Evolutionary conservation across 2,329 filamentous ascomycete genomes (phyloP), one percentile per base, ranked within the genome.

Genomic region (Cephalotrichum gorgonifer): DNA sequence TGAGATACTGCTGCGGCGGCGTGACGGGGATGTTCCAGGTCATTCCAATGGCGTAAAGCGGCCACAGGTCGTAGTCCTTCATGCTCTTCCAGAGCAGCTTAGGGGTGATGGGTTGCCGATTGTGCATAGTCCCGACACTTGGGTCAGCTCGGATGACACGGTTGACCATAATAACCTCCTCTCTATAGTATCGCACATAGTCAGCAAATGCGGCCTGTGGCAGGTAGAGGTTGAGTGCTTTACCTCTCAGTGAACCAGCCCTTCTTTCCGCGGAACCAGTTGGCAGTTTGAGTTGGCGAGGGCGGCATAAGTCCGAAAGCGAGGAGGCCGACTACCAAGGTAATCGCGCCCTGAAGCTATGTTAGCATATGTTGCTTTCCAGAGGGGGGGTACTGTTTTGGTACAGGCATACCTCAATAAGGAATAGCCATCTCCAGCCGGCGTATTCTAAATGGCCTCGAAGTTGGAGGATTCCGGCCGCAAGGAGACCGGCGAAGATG

Each of bases 151-250:
- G 73, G 6, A 73, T 55, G 7, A 72, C 61, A 1, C 81, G 68
- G 54, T 82, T 83, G 41, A 83, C 76, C 2, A 83, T 70, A 50
- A 83, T 82, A 22, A 65, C 66, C 50, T 81, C 74, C 53, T 82
- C 78, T 14, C 73, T 61, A n/a, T 43, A 7, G 0, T 3, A 2
- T 12, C n/a, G n/a, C n/a, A n/a, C n/a, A n/a, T n/a, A n/a, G n/a
- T n/a, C n/a, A n/a, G n/a, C n/a, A n/a, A n/a, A n/a, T n/a, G n/a
- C n/a, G n/a, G n/a, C n/a, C n/a, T n/a, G n/a, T n/a, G n/a, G n/a
- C n/a, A n/a, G n/a, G n/a, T n/a, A n/a, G n/a, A n/a, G n/a, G n/a
- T n/a, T n/a, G n/a, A n/a, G n/a, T n/a, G n/a, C n/a, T 54, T 23
- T 54, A 61, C 59, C 60, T 71, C 43, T 80, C 75, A 3, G 57